phyloP scores from a whole-genome alignment of 1,284 basidiomycete species.

The Trichosporon sp. region DNA sequence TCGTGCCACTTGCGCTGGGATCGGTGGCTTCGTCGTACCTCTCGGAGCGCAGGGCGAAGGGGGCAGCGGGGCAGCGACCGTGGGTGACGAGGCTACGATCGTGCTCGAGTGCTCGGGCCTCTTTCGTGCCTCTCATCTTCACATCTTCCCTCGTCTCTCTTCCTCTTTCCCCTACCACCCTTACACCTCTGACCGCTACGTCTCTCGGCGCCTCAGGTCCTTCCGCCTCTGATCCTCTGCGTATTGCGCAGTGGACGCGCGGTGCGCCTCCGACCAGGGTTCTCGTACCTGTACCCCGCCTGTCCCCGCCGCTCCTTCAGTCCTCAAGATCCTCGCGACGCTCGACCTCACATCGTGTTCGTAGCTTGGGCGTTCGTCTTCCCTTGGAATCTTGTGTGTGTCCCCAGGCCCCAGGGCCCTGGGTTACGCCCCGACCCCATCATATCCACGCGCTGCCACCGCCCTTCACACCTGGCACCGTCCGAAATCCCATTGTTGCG shows the following conservation, averaged over 20 bases:
- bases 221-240: neutral
- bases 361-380: neutral
- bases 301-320: neutral
- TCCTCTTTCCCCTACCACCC: neutral
- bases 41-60: neutral
- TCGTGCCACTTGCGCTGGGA: neutral
- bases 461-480: neutral
- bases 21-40: neutral
- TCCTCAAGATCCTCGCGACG: neutral
- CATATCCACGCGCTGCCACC: neutral
- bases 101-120: slow-evolving; percentile 10
- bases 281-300: neutral
- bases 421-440: slow-evolving; percentile 1
- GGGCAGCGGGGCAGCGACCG: neutral
- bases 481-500: slow-evolving; percentile 2
- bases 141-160: neutral
- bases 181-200: neutral
- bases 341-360: slow-evolving; percentile 5
- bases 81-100: neutral
- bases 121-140: slow-evolving; percentile 1
- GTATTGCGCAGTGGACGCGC: neutral
- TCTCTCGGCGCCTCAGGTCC: neutral
- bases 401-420: neutral
- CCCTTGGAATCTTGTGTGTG: slow-evolving; percentile 11
- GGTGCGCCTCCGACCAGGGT: neutral